Conservation (phyloP, 192 early-diverging fungal species). For the Cetraspora pellucida region DNA sequence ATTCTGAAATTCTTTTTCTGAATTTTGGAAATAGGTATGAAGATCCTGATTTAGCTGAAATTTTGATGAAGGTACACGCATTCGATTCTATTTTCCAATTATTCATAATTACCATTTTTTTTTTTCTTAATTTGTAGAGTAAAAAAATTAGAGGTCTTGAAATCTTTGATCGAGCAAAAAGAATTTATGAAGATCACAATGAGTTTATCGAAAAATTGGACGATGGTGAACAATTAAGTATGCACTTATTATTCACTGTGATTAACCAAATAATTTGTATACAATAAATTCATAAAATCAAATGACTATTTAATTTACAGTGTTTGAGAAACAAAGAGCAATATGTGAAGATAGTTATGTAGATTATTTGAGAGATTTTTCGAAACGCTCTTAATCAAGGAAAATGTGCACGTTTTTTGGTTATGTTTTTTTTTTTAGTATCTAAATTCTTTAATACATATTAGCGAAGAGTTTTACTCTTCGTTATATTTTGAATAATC, state of each 20-base stretch:
- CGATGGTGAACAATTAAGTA: not conserved
- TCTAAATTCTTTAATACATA: no score
- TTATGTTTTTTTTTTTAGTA: no score
- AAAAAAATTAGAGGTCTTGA: not conserved
- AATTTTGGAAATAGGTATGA: not conserved
- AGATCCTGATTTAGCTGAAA: not conserved
- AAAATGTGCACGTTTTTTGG: no score
- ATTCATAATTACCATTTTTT: not conserved
- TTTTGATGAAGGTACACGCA: not conserved
- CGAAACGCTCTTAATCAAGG: not conserved
- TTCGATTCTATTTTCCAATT: not conserved
- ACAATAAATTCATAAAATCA: not conserved
- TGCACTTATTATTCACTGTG: not conserved
- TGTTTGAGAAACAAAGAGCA: constrained; percentile 1
- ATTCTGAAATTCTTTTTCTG: not conserved
- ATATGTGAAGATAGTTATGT: not conserved
- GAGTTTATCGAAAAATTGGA: not conserved
- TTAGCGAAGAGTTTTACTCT: no score
- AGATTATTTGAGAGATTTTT: not conserved
- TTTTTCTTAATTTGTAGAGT: not conserved
- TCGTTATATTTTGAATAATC: no score
- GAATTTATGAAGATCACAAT: not conserved
- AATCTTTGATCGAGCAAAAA: not conserved
- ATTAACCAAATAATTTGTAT: not conserved
- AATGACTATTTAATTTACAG: not conserved